Conservation (phyloP, 2,329 filamentous ascomycete species). For the Cordyceps militaris region DNA sequence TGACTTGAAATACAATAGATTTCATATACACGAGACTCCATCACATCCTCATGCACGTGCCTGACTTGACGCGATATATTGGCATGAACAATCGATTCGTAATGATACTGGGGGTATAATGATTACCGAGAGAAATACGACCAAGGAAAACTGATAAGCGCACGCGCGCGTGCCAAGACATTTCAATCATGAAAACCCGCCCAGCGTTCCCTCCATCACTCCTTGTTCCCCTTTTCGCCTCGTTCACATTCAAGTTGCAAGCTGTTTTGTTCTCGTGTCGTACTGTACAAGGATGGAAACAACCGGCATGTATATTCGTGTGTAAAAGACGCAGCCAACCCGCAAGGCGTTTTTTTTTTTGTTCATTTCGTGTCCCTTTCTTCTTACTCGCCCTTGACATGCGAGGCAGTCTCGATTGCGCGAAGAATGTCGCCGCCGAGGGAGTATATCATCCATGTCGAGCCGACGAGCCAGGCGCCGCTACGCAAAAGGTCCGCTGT, state of each 20-base stretch:
- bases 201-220: background rate
- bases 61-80: too few relatives aligned
- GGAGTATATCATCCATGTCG: constrained; percentile 43
- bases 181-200: background rate
- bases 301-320: constrained; percentile 13
- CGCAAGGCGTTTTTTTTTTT: background rate
- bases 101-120: too few relatives aligned
- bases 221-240: background rate
- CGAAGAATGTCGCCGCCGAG: constrained; percentile 44
- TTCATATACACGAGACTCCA: too few relatives aligned
- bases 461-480: constrained; percentile 48
- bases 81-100: too few relatives aligned
- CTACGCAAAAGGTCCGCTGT: constrained; percentile 25
- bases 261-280: background rate
- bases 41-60: too few relatives aligned
- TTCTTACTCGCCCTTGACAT: constrained; percentile 34
- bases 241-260: background rate
- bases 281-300: background rate
- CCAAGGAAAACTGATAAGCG: background rate
- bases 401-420: constrained; percentile 34
- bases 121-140: background rate
- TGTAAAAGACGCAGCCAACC: background rate
- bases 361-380: background rate
- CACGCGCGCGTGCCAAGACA: background rate
- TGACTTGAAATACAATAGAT: too few relatives aligned